A percentile compares a stretch with the other conserved stretches of the same genome.
Evolutionary conservation across 148 eudicot genomes (phyloP).

Genomic region (Rhododendron vialii): DNA sequence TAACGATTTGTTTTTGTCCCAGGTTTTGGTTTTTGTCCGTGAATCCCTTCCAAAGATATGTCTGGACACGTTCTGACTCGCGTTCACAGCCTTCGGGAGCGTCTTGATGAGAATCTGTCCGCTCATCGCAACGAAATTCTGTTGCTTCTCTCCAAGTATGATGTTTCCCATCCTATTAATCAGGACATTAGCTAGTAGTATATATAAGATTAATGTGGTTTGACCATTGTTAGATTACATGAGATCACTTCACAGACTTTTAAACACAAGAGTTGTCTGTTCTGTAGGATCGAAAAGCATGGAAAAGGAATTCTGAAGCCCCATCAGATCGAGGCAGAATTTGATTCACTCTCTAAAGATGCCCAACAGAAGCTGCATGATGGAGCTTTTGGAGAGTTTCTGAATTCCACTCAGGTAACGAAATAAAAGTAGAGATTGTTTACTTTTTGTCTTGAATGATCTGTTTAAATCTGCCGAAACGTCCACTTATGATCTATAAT

Average conservation of each 20-base stretch:
- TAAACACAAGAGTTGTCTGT: neutral
- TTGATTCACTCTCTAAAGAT: slow-evolving; percentile 43
- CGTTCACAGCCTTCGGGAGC: slow-evolving; percentile 76
- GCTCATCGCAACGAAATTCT: slow-evolving; percentile 69
- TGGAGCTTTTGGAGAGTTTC: slow-evolving; percentile 78
- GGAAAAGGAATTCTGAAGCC: slow-evolving; percentile 88
- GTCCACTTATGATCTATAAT: neutral
- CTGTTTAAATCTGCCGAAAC: neutral
- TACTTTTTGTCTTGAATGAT: neutral
- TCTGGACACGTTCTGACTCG: slow-evolving; percentile 52
- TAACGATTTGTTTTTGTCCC: neutral
- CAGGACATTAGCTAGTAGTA: neutral
- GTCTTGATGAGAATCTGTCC: slow-evolving; percentile 59
- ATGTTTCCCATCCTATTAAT: neutral
- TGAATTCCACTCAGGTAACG: slow-evolving; percentile 77
- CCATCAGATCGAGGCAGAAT: slow-evolving; percentile 74
- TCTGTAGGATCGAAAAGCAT: slow-evolving; percentile 58
- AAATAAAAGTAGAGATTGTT: neutral
- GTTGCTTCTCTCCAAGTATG: slow-evolving; percentile 58
- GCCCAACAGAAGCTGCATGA: slow-evolving; percentile 52
- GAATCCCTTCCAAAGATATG: slow-evolving; percentile 26
- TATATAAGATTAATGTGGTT: neutral
- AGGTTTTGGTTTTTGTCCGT: slow-evolving; percentile 28
- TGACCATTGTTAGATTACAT: neutral
- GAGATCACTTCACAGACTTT: neutral